Evolutionary conservation across 805 yeast genomes (phyloP).

Genomic region (Spathaspora boniae): DNA sequence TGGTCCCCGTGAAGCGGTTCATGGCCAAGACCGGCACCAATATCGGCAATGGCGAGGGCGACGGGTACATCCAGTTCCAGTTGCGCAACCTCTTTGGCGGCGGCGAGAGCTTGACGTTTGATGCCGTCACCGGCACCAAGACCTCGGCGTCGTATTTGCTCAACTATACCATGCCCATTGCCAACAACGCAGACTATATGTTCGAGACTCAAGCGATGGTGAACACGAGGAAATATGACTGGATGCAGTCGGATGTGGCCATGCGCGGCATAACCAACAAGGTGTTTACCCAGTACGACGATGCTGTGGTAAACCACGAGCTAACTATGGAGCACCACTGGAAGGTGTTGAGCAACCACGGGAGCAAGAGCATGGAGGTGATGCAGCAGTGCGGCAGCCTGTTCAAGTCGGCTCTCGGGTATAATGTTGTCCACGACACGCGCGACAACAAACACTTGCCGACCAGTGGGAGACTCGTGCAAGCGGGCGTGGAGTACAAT

Average conservation of each 20-base stretch:
- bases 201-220: constrained; percentile 38
- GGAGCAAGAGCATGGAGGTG: constrained; percentile 28
- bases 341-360: constrained; percentile 30
- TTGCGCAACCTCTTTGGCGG: constrained; percentile 56
- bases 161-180: constrained; percentile 45
- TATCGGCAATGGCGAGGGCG: constrained; percentile 95
- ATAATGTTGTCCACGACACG: constrained; percentile 41
- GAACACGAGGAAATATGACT: constrained; percentile 46
- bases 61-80: constrained; percentile 80
- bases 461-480: constrained; percentile 34
- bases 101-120: constrained; percentile 49
- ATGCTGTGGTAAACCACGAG: constrained; percentile 43
- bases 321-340: constrained; percentile 43
- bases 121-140: constrained; percentile 49
- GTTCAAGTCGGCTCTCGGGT: constrained; percentile 42
- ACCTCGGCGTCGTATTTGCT: constrained; percentile 49
- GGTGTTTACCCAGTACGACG: constrained; percentile 33
- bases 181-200: constrained; percentile 37
- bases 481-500: constrained; percentile 33
- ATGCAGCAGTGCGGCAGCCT: constrained; percentile 42
- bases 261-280: constrained; percentile 43
- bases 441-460: constrained; percentile 45
- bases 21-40: constrained; percentile 91
- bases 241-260: constrained; percentile 44
- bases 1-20: constrained; percentile 62